These are phyloP conservation scores for Aspergillus persii DNA, from an alignment of 2,329 filamentous ascomycete genomes.

Conservation along the genomic window DNA sequence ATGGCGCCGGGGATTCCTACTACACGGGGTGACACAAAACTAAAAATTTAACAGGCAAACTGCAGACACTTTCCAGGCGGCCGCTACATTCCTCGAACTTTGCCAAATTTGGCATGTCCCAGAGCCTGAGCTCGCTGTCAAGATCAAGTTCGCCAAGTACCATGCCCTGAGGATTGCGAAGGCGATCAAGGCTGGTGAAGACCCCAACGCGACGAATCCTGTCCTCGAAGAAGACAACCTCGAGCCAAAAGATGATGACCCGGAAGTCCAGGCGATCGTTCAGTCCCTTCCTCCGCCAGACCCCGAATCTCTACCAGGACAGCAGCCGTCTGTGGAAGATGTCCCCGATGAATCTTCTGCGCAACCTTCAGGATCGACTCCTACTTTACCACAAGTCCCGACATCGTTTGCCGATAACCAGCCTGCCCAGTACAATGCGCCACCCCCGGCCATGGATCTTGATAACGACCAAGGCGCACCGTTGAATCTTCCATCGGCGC, in stretches of 20 bases:
- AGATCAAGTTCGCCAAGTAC: conserved; percentile 96
- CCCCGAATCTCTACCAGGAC: conserved; percentile 30
- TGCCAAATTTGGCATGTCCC: conserved; percentile 76
- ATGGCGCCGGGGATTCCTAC: conserved; percentile 6
- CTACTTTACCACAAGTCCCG: conserved; percentile 32
- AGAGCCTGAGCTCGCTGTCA: conserved; percentile 73
- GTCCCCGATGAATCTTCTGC: conserved; percentile 55
- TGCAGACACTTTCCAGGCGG: conserved; percentile 88
- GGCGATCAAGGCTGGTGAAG: conserved; percentile 83
- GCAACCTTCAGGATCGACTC: conserved; percentile 48
- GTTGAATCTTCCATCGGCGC: conserved; percentile 40
- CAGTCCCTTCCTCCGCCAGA: conserved; percentile 44
- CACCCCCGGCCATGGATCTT: conserved; percentile 33
- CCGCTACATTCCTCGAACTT: conserved; percentile 87
- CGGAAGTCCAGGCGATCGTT: conserved; percentile 59
- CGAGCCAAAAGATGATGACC: conserved; percentile 62
- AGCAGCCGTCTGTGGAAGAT: conserved; percentile 59
- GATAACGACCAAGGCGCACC: conserved; percentile 30
- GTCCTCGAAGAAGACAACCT: conserved; percentile 52
- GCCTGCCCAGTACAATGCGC: conserved; percentile 24
- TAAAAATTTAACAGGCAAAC: conserved; percentile 64
- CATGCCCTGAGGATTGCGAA: conserved; percentile 88
- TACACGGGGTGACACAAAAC: background rate
- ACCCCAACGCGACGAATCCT: conserved; percentile 90
- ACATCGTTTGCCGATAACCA: conserved; percentile 18